Conservation (phyloP, 106 monocot genomes). For the Acanthochlamys bracteata region DNA sequence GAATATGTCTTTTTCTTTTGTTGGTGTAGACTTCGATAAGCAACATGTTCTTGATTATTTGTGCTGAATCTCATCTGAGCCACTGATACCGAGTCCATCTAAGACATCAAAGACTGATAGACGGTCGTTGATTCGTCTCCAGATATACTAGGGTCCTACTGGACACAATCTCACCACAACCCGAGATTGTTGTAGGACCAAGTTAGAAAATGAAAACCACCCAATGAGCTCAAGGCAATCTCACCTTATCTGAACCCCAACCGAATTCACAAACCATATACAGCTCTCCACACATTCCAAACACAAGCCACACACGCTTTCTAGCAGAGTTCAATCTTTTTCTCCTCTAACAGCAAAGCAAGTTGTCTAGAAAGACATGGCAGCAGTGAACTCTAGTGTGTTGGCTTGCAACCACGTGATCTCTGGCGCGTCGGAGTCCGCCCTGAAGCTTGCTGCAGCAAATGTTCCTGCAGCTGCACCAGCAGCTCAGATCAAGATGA, state of each 20-base stretch:
- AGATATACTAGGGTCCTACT: not conserved
- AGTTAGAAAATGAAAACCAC: not conserved
- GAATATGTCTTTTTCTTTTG: not conserved
- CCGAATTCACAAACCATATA: no score
- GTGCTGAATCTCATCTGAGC: not conserved
- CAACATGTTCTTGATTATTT: not conserved
- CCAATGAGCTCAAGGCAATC: conserved; percentile 65
- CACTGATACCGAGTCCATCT: not conserved
- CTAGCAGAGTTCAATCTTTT: not conserved
- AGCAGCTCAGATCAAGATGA: conserved; percentile 16
- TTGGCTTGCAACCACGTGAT: conserved; percentile 59
- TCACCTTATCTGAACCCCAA: conserved; percentile 95
- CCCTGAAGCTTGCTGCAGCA: conserved; percentile 24
- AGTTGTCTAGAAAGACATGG: conserved; percentile 48
- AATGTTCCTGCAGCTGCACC: conserved; percentile 7
- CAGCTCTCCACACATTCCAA: conserved; percentile 45
- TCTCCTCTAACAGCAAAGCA: conserved; percentile 1
- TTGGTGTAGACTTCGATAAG: not conserved
- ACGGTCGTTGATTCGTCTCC: not conserved
- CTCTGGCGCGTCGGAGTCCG: conserved; percentile 32
- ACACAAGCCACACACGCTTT: conserved; percentile 43
- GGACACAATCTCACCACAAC: not conserved
- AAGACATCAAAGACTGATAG: not conserved
- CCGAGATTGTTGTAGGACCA: conserved; percentile 14
- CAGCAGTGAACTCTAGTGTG: conserved; percentile 71